Conservation (phyloP, 2,329 filamentous ascomycete species). For the Nigrospora oryzae region DNA sequence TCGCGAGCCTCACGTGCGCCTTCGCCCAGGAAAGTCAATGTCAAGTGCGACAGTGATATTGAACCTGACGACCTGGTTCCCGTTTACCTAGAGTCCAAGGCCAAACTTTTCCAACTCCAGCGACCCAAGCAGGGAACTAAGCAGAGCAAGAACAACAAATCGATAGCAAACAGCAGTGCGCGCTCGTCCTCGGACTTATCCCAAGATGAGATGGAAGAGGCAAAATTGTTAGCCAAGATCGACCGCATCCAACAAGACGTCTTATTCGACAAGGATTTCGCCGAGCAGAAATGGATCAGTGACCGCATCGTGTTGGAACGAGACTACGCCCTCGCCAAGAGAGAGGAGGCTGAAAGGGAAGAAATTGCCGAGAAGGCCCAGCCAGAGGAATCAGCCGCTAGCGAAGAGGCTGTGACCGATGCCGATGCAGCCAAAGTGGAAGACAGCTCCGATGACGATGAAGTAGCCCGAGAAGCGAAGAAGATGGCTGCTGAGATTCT, state of each 20-base stretch:
- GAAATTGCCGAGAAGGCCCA: slow-evolving; percentile 23
- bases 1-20: slow-evolving; percentile 16
- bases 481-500: slow-evolving; percentile 51
- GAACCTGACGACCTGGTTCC: slow-evolving; percentile 69
- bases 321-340: slow-evolving; percentile 45
- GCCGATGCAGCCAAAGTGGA: slow-evolving; percentile 12
- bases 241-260: slow-evolving; percentile 70
- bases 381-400: slow-evolving; percentile 14
- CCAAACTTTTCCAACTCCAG: slow-evolving; percentile 55
- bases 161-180: slow-evolving; percentile 4
- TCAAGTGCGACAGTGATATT: slow-evolving; percentile 59
- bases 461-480: slow-evolving; percentile 46
- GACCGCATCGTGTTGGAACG: slow-evolving; percentile 53
- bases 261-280: slow-evolving; percentile 60
- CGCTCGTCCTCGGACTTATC: neutral
- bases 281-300: slow-evolving; percentile 57
- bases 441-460: slow-evolving; percentile 30
- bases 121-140: slow-evolving; percentile 39
- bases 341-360: slow-evolving; percentile 25
- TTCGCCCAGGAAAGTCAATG: slow-evolving; percentile 31
- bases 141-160: slow-evolving; percentile 27
- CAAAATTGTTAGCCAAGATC: slow-evolving; percentile 65
- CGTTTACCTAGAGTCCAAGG: slow-evolving; percentile 68
- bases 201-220: slow-evolving; percentile 37
- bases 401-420: slow-evolving; percentile 16